A percentile compares a stretch with the other conserved stretches of the same genome.
Conservation (phyloP, 805 yeast genomes). For the Candida adriatica region DNA sequence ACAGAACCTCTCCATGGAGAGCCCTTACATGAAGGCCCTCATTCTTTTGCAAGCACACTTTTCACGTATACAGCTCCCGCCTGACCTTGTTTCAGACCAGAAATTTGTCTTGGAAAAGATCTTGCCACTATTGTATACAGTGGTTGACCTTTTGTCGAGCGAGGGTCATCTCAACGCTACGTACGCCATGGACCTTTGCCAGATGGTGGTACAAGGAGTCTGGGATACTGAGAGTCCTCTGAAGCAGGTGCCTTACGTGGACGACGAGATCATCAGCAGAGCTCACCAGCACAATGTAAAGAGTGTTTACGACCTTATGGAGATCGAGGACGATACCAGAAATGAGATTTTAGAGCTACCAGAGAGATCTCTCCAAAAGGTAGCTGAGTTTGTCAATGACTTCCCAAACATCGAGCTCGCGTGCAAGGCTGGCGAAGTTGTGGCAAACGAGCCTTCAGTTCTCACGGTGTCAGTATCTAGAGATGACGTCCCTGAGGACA, state of each 20-base stretch:
- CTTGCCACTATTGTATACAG: conserved; percentile 50
- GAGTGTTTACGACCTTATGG: conserved; percentile 74
- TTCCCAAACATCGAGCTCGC: conserved; percentile 80
- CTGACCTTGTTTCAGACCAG: conserved; percentile 56
- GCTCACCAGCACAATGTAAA: conserved; percentile 52
- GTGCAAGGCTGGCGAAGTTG: conserved; percentile 42
- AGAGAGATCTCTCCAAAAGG: conserved; percentile 45
- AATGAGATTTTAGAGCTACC: conserved; percentile 52
- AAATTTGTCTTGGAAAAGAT: conserved; percentile 41
- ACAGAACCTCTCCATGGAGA: conserved; percentile 25
- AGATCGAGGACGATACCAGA: conserved; percentile 65
- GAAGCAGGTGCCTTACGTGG: conserved; percentile 73
- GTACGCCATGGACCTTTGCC: conserved; percentile 79
- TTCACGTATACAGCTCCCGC: conserved; percentile 54
- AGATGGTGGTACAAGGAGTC: conserved; percentile 80
- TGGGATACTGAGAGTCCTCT: conserved; percentile 79
- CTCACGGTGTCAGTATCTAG: conserved; percentile 47
- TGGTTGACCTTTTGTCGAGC: conserved; percentile 70
- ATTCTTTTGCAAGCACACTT: conserved; percentile 77
- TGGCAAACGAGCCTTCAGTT: conserved; percentile 40
- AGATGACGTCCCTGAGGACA: conserved; percentile 74
- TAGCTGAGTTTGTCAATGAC: conserved; percentile 83
- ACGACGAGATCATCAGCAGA: conserved; percentile 41
- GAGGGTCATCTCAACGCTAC: conserved; percentile 77
- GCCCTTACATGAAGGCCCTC: conserved; percentile 65